Base-by-base conservation (phyloP, 1,284 basidiomycete genomes). In the Ganoderma lucidum region DNA sequence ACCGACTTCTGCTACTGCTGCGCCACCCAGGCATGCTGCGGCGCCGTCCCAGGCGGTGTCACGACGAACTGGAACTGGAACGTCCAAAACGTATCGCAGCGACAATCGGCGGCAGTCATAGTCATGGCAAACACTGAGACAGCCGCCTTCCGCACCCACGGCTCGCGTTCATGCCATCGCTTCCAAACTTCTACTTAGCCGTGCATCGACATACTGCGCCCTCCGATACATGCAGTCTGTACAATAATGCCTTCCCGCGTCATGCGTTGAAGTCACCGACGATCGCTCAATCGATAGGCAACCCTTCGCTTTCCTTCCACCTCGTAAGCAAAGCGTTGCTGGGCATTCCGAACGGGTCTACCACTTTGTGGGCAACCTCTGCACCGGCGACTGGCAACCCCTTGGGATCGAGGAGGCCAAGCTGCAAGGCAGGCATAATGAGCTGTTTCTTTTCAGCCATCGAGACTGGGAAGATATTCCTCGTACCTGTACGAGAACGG, bases 261-360 rank as follows among this genome's bases (percentile, higher is more conserved):
- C 28, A 15, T 28, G 23, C 23, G 23, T 12, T 10, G 30, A 19
- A 8, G 19, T 10, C 10, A 39, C 35, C 56, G 37, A 59, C 19
- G 35, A 23, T 39, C 56, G 37, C 28, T 76, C 70, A 79, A 10
- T 78, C 73, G 59, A 82, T 78, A 19, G 77, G 65, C 41, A 81
- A 75, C 2, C 81, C 83, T 71, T 83, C 79, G 67, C 83, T 83
- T 68, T 81, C 78, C 60, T 77, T 77, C 84, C 84, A 85, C 70
- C 77, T 78, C 39, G 74, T 65, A 68, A 84, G 77, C 56, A 85
- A 72, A 15, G 73, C 74, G 71, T 84, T 85, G 68, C 82, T 83
- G 39, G 84, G 82, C 61, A 79, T 65, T 6, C 80, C 81, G 51
- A 83, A 85, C 2, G 83, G 83, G 68, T 85, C 79, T 48, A 86